These are phyloP conservation scores for Salix udensis DNA, from an alignment of 345 rosid genomes.

Conservation along the genomic window DNA sequence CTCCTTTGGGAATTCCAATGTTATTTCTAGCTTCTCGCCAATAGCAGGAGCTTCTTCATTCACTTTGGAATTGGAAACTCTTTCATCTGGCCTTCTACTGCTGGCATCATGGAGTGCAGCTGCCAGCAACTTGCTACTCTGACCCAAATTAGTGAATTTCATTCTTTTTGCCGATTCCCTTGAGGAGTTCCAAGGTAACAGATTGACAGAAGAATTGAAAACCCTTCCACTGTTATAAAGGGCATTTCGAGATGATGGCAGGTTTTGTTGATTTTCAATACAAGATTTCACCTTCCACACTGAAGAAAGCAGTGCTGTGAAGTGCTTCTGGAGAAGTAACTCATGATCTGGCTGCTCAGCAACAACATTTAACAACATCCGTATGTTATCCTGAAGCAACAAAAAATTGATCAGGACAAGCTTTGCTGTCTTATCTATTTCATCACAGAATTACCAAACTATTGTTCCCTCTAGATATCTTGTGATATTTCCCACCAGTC, in stretches of 20 bases:
- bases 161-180: conserved; percentile 46
- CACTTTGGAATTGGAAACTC: conserved; percentile 31
- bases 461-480: not conserved
- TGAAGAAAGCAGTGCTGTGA: conserved; percentile 74
- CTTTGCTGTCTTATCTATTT: not conserved
- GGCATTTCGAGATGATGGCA: conserved; percentile 42
- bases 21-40: conserved; percentile 54
- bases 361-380: conserved; percentile 61
- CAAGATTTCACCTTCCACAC: conserved; percentile 57
- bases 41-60: conserved; percentile 39
- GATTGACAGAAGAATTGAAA: conserved; percentile 39
- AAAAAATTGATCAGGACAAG: conserved; percentile 21
- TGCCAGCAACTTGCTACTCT: conserved; percentile 51
- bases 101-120: conserved; percentile 68
- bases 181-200: conserved; percentile 26
- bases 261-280: conserved; percentile 26
- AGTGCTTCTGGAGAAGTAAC: conserved; percentile 89
- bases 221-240: conserved; percentile 45
- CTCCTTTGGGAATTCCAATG: conserved; percentile 61
- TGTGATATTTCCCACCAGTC: not conserved
- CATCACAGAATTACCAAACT: not conserved
- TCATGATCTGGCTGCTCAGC: conserved; percentile 80
- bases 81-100: conserved; percentile 32
- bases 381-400: conserved; percentile 72
- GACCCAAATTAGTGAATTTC: conserved; percentile 47